These are phyloP conservation scores for Pugionium dolabratum DNA, from an alignment of 345 rosid species.

Conservation along the genomic window DNA sequence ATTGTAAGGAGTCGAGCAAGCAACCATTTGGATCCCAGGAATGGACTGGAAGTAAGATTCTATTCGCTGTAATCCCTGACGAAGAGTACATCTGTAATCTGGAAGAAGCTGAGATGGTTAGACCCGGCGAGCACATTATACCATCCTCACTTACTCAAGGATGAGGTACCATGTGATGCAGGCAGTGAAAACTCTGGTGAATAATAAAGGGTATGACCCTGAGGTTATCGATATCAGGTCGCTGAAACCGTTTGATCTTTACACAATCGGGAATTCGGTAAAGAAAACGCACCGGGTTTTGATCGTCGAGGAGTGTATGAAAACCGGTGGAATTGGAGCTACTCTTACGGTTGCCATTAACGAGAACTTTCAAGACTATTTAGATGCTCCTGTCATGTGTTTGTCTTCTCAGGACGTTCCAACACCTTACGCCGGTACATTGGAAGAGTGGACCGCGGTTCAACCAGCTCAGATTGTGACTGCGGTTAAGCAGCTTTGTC, in stretches of 20 bases:
- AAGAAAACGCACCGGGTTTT: conserved; percentile 90
- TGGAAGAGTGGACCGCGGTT: conserved; percentile 92
- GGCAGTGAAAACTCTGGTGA: conserved; percentile 87
- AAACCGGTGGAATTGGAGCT: conserved; percentile 96
- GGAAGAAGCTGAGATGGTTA: conserved; percentile 97
- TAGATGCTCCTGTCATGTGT: conserved; percentile 93
- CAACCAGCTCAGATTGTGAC: conserved; percentile 95
- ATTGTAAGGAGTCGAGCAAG: too few relatives aligned
- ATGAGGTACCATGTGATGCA: conserved; percentile 99
- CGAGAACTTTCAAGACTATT: conserved; percentile 85
- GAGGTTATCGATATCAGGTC: conserved; percentile 96
- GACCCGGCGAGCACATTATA: conserved; percentile 88
- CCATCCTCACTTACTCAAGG: conserved; percentile 85
- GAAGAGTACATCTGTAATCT: conserved; percentile 85
- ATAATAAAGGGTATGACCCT: conserved; percentile 93
- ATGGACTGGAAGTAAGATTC: too few relatives aligned
- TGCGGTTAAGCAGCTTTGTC: conserved; percentile 52
- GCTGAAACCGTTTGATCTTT: conserved; percentile 82
- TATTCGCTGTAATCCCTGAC: too few relatives aligned
- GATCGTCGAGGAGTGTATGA: conserved; percentile 97
- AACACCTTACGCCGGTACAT: conserved; percentile 82
- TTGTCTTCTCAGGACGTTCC: conserved; percentile 97
- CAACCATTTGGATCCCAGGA: too few relatives aligned
- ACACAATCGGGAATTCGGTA: conserved; percentile 86
- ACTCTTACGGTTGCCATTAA: conserved; percentile 86